Evolutionary conservation across 2,329 filamentous ascomycete genomes (phyloP).

Genomic region (Verruconis gallopava): DNA sequence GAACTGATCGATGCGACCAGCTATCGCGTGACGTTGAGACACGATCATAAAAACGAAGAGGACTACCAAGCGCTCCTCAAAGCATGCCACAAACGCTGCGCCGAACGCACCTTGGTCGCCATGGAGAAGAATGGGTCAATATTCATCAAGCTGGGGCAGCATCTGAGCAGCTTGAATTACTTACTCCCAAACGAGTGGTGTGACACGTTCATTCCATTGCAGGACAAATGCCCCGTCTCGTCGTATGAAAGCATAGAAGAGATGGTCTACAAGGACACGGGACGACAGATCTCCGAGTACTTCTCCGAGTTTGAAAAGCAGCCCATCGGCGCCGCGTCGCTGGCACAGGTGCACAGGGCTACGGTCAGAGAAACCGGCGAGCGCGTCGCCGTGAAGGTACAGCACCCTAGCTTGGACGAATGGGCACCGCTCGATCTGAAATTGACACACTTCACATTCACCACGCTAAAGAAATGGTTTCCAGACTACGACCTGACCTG

Average conservation of each 20-base stretch:
- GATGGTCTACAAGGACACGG: slow-evolving; percentile 80
- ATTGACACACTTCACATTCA: slow-evolving; percentile 79
- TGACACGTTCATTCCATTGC: slow-evolving; percentile 84
- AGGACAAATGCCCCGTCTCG: slow-evolving; percentile 90
- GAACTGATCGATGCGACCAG: slow-evolving; percentile 32
- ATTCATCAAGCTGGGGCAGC: slow-evolving; percentile 95
- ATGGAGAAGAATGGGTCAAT: slow-evolving; percentile 95
- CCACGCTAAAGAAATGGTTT: slow-evolving; percentile 81
- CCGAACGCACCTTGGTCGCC: slow-evolving; percentile 70
- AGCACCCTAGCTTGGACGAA: slow-evolving; percentile 78
- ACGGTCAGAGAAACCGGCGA: slow-evolving; percentile 69
- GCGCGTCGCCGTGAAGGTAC: slow-evolving; percentile 89
- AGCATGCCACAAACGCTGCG: slow-evolving; percentile 85
- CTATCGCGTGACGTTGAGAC: slow-evolving; percentile 75
- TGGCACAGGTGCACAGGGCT: slow-evolving; percentile 89
- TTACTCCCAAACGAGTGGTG: slow-evolving; percentile 87
- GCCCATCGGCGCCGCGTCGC: slow-evolving; percentile 83
- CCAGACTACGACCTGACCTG: slow-evolving; percentile 96
- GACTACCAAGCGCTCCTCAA: slow-evolving; percentile 58
- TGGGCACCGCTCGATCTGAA: slow-evolving; percentile 83
- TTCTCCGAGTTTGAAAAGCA: slow-evolving; percentile 72
- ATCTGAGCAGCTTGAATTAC: slow-evolving; percentile 93
- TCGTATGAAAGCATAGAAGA: slow-evolving; percentile 73
- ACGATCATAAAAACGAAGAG: slow-evolving; percentile 42
- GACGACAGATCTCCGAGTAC: slow-evolving; percentile 61